These are phyloP conservation scores for Leishmania tropica DNA, from an alignment of 208 protist genomes.

Conservation along the genomic window DNA sequence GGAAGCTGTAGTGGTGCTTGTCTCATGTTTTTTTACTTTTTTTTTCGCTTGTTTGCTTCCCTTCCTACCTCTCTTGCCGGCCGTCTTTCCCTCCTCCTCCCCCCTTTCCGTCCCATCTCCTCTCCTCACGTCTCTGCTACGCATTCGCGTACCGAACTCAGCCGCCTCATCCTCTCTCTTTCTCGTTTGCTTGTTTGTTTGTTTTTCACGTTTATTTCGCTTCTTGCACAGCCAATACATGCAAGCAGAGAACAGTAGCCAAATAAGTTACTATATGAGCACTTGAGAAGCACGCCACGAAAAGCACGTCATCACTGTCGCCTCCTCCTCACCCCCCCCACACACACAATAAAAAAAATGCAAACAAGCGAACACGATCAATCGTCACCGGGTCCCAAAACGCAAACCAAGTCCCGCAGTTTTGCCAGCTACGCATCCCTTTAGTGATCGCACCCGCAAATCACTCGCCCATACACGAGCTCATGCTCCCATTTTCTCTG, in stretches of 20 bases:
- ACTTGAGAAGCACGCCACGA: neutral
- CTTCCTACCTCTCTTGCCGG: neutral
- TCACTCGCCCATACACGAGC: neutral
- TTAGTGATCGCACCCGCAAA: neutral
- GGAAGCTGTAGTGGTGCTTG: neutral
- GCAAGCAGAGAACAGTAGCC: neutral
- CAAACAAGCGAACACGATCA: neutral
- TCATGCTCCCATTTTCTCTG: neutral
- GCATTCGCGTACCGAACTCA: neutral
- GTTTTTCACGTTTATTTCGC: neutral
- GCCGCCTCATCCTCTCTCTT: neutral
- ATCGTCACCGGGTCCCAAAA: neutral
- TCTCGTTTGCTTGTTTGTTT: neutral
- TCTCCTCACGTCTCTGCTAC: constrained; percentile 1
- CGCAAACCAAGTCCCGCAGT: neutral
- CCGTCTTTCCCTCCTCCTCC: neutral
- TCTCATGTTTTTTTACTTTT: neutral
- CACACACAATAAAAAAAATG: neutral
- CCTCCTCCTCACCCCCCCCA: neutral
- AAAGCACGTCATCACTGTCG: neutral
- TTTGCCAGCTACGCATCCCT: neutral
- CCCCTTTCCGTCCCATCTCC: neutral
- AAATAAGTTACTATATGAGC: neutral
- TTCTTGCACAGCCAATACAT: neutral
- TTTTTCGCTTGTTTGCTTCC: neutral